Evolutionary conservation across 2,329 filamentous ascomycete species (phyloP).

Genomic region (Hyphodiscus sp.): DNA sequence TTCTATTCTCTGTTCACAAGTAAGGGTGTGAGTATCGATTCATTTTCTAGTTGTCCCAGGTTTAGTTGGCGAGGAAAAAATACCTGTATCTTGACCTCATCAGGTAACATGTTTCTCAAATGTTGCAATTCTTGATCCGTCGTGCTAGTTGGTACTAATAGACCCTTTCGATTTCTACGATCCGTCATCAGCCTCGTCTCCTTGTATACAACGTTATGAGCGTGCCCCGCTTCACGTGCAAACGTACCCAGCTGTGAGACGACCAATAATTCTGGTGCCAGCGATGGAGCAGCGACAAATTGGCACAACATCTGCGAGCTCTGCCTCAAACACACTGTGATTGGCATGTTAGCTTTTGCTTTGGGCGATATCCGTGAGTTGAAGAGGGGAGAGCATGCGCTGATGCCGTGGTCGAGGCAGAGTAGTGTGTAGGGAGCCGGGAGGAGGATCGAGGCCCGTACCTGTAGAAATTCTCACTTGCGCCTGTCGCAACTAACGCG

Average conservation of each 20-base stretch:
- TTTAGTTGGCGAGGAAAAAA: background rate
- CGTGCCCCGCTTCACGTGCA: background rate
- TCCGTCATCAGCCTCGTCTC: background rate
- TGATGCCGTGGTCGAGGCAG: background rate
- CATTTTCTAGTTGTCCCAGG: background rate
- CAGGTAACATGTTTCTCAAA: conserved; percentile 88
- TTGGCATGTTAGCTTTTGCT: conserved; percentile 2
- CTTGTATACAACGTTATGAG: background rate
- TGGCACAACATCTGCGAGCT: conserved; percentile 94
- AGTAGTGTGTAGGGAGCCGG: background rate
- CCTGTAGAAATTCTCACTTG: conserved; percentile 98
- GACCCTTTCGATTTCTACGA: conserved; percentile 82
- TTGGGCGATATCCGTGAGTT: background rate
- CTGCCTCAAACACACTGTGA: conserved; percentile 87
- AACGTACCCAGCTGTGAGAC: conserved; percentile 80
- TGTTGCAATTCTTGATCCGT: conserved; percentile 98
- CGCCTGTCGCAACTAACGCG: conserved; percentile 87
- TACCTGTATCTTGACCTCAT: conserved; percentile 74
- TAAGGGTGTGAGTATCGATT: background rate
- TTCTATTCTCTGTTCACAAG: conserved; percentile 68
- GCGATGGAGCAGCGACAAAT: conserved; percentile 96
- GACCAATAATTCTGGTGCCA: conserved; percentile 90
- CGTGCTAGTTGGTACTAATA: conserved; percentile 91
- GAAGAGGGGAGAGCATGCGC: background rate
- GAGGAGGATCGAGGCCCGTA: conserved; percentile 27